phyloP scores from a whole-genome alignment of 2,329 filamentous ascomycete genomes.

The Arthrinium puccinioides region DNA sequence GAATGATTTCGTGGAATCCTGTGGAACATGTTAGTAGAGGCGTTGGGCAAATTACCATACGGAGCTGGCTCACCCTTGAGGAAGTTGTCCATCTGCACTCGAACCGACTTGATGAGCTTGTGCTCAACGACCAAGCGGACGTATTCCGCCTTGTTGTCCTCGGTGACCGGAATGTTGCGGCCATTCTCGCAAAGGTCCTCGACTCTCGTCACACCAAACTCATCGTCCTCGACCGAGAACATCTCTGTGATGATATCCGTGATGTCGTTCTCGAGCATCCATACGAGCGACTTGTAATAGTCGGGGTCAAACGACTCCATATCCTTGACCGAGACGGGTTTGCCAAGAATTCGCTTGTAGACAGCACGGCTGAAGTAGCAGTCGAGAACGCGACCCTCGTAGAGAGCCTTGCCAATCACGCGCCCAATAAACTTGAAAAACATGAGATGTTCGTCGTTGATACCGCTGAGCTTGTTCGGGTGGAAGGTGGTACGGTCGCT shows the following conservation, averaged over 20 bases:
- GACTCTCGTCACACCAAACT: conserved; percentile 82
- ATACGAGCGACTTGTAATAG: conserved; percentile 96
- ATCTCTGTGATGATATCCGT: conserved; percentile 96
- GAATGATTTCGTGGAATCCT: conserved; percentile 98
- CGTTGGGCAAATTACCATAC: not conserved
- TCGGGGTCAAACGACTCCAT: conserved; percentile 98
- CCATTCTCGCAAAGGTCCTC: conserved; percentile 85
- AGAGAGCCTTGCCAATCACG: conserved; percentile 95
- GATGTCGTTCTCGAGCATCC: conserved; percentile 99
- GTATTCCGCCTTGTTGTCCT: conserved; percentile 98
- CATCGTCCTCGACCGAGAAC: conserved; percentile 89
- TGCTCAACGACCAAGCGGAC: conserved; percentile 92
- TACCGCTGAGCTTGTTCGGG: conserved; percentile 84
- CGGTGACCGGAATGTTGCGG: conserved; percentile 85
- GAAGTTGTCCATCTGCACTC: conserved; percentile 91
- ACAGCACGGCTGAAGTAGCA: conserved; percentile 98
- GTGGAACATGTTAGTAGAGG: conserved; percentile 19
- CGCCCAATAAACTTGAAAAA: conserved; percentile 99
- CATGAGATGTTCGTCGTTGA: conserved; percentile 92
- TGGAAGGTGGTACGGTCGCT: conserved; percentile 98
- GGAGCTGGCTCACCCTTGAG: conserved; percentile 57
- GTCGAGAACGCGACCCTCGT: conserved; percentile 90
- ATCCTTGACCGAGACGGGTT: conserved; percentile 93
- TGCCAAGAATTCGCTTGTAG: conserved; percentile 95
- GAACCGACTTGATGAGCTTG: conserved; percentile 82